Evolutionary conservation across 1,139 yeast species (phyloP), one percentile per base, ranked within the genome.

Genomic region (Debaryomyces nepalensis): DNA sequence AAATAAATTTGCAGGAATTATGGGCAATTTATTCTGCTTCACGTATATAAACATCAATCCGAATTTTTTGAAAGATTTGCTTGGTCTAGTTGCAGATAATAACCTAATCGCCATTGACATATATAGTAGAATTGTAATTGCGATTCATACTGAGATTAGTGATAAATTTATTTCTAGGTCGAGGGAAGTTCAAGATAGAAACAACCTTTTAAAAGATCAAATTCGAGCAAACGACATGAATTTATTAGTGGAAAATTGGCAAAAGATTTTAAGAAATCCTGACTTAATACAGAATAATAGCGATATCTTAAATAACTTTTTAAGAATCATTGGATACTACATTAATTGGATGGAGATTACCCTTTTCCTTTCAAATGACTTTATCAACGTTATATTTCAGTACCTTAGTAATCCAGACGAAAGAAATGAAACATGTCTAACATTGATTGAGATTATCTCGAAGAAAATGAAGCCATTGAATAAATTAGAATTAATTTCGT

Each of bases 321-420:
- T 89, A 43, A 73, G 74, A 42, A 82, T 83, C 43, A 79, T 93
- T 43, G 98, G 97, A 5, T 82, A 82, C 16, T 95, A 87, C 75
- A 87, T 90, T 21, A 84, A 91, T 22, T 95, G 99, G 99, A 89
- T 93, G 64, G 99, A 95, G 57, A 87, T 93, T 48, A 74, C 83
- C 22, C 70, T 93, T 48, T 84, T 95, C 46, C 79, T 91, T 26
- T 81, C 82, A 40, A 78, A 83, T 15, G 79, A 80, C 33, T 85
- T 81, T 55, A 74, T 90, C 52, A 71, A 74, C 38, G 62, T 80
- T 38, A 76, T 95, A 33, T 82, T 84, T 53, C 80, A 77, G 45
- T 84, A 79, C 55, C 72, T 91, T 50, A 77, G 74, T 31, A 68
- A 66, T 45, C 52, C 57, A 16, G 57, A 57, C 21, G 69, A 73